A percentile compares a stretch with the other conserved stretches of the same genome.
These are phyloP conservation scores for Blechomonas ayalai DNA, from an alignment of 208 protist genomes.

Conservation along the genomic window DNA sequence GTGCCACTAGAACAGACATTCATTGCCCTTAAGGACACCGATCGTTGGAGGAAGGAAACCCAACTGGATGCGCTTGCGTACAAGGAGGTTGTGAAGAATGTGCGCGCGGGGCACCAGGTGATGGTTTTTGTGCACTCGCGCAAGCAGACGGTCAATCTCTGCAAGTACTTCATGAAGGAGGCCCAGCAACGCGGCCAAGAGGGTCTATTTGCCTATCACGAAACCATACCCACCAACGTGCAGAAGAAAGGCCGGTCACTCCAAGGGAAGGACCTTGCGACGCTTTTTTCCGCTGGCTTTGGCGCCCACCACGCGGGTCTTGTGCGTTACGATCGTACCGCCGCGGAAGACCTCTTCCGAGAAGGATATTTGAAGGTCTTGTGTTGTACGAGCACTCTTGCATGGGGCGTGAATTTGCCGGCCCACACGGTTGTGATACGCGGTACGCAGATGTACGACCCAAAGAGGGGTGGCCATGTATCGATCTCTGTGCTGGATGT, in stretches of 20 bases:
- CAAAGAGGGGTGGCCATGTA: constrained; percentile 91
- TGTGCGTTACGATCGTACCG: constrained; percentile 90
- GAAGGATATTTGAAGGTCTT: constrained; percentile 93
- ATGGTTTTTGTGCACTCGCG: constrained; percentile 99
- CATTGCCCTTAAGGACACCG: constrained; percentile 87
- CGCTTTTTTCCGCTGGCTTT: constrained; percentile 89
- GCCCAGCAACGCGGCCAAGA: constrained; percentile 44
- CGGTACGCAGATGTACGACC: constrained; percentile 93
- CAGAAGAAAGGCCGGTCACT: constrained; percentile 49
- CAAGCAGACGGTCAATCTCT: constrained; percentile 94
- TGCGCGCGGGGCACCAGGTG: constrained; percentile 93
- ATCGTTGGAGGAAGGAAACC: constrained; percentile 26
- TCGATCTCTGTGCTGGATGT: constrained; percentile 98
- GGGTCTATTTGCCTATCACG: constrained; percentile 44
- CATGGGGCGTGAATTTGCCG: constrained; percentile 99
- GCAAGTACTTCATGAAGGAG: constrained; percentile 87
- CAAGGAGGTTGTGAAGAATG: constrained; percentile 68
- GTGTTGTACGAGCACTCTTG: constrained; percentile 98
- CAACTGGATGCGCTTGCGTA: constrained; percentile 71
- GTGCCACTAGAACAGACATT: constrained; percentile 97
- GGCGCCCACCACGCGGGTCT: constrained; percentile 97
- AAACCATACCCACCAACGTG: constrained; percentile 27
- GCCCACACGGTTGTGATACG: constrained; percentile 99
- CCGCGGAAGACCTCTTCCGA: constrained; percentile 94
- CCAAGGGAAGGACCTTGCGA: constrained; percentile 79